Evolutionary conservation across 306 rosid species (phyloP).

Genomic region (Malus asiatica): DNA sequence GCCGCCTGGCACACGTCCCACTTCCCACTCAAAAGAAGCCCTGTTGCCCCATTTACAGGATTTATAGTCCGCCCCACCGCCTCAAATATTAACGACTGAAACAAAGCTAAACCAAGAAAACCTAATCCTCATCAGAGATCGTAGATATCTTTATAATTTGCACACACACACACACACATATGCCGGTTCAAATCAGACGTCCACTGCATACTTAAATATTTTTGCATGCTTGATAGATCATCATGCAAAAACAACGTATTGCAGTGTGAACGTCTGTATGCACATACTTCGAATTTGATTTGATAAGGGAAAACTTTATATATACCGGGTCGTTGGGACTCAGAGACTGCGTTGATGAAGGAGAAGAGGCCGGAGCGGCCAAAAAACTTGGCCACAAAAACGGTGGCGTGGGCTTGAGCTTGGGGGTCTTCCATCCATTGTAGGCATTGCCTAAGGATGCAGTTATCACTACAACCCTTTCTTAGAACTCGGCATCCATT

Average conservation of each 20-base stretch:
- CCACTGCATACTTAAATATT: not conserved
- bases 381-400: constrained; percentile 67
- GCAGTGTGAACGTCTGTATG: not conserved
- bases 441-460: constrained; percentile 54
- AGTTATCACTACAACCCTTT: constrained; percentile 61
- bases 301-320: not conserved
- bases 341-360: constrained; percentile 48
- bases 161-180: no score
- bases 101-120: constrained; percentile 42
- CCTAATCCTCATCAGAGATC: not conserved
- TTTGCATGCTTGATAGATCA: not conserved
- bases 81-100: constrained; percentile 70
- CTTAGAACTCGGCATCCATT: constrained; percentile 68
- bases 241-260: not conserved
- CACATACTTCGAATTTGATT: not conserved
- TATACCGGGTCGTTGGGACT: constrained; percentile 46
- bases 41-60: constrained; percentile 81
- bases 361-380: constrained; percentile 82
- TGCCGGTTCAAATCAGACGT: not conserved
- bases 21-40: constrained; percentile 60
- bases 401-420: constrained; percentile 58
- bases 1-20: constrained; percentile 77
- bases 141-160: not conserved
- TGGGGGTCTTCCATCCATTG: constrained; percentile 43
- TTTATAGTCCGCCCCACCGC: constrained; percentile 78